phyloP scores from a whole-genome alignment of 78 protist species.

The Andalucia godoyi region DNA sequence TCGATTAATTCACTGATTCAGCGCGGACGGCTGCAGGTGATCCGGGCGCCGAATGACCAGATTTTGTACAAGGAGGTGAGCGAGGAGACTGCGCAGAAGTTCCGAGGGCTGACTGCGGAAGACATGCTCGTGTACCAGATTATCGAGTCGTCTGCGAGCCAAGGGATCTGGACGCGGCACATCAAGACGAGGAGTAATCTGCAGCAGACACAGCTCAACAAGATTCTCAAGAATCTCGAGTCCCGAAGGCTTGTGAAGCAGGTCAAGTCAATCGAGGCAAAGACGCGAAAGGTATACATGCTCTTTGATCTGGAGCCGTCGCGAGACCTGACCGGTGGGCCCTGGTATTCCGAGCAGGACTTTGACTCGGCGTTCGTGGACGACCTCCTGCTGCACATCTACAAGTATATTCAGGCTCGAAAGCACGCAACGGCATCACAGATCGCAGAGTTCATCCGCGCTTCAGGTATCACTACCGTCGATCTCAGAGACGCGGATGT shows the following conservation, averaged over 20 bases:
- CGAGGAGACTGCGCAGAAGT: no score
- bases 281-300: constrained; percentile 48
- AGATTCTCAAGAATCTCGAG: constrained; percentile 35
- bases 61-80: no score
- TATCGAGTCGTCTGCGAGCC: constrained; percentile 14
- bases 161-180: constrained; percentile 38
- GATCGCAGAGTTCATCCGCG: no score
- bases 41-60: no score
- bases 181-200: constrained; percentile 13
- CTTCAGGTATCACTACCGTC: no score
- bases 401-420: neutral
- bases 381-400: neutral
- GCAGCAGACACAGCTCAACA: constrained; percentile 37
- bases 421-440: no score
- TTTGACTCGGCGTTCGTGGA: neutral
- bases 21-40: no score
- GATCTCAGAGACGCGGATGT: no score
- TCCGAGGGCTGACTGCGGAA: constrained; percentile 26
- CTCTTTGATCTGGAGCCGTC: constrained; percentile 43
- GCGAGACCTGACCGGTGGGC: constrained; percentile 43
- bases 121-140: constrained; percentile 40
- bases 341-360: constrained; percentile 35
- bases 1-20: no score
- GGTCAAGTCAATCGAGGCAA: constrained; percentile 30
- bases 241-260: constrained; percentile 33